Base-by-base conservation (phyloP, 1,139 yeast species). In the Entelexis paramagnoliae region DNA sequence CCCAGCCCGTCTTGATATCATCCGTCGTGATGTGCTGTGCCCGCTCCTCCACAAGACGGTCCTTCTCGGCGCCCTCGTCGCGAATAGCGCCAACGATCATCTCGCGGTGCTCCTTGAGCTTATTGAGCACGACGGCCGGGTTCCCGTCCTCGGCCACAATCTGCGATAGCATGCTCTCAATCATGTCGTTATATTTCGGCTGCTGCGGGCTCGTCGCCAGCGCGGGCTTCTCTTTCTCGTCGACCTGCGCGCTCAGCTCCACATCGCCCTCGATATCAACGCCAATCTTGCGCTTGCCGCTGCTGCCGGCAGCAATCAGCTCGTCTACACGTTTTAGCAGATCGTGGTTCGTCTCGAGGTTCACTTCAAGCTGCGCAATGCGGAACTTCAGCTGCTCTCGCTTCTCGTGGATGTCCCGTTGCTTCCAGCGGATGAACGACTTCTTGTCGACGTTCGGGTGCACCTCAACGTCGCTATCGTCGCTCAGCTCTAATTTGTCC, bases 361-460 rank as follows among this genome's bases (percentile, higher is more conserved):
- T 95, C 16, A 84, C 76, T 60, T 82, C 80, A 50, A 89, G 73
- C 32, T 84, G 79, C 57, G 78, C 79, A 65, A 88, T 83, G 62
- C 89, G 91, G 42, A 71, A 71, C 63, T 85, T 84, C 65, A 95
- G 72, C 65, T 85, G 86, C 45, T 75, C 78, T 56, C 99, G 80
- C 68, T 89, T 83, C 65, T 89, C 96, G 66, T 91, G 98, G 59
- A 93, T 91, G 62, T 89, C 96, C 64, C 95, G 83, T 69, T 93
- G 99, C 66, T 88, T 91, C 98, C 97, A 91, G 57, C 81, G 79
- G 62, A 93, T 86, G 62, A 93, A 89, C 1, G 97, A 88, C 48
- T 73, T 74, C 66, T 93, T 93, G 68, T 93, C 99, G 33, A 93
- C 98, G 64, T 93, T 93, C 55, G 98, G 99, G 66, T 93, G 99